Conservation (phyloP, 345 rosid species). For the Salix suchowensis region DNA sequence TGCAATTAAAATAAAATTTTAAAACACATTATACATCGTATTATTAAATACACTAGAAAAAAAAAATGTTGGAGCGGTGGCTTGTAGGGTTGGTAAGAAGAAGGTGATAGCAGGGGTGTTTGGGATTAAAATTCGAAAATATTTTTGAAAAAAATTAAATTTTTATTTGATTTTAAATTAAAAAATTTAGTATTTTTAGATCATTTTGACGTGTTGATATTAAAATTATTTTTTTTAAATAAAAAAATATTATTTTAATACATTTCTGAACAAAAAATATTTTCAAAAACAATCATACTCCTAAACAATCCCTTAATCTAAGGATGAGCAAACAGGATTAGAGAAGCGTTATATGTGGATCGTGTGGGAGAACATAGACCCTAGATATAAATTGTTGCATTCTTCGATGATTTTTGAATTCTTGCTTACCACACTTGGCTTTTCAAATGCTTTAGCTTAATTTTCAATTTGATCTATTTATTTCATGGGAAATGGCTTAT, state of each 20-base stretch:
- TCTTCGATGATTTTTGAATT: slow-evolving; percentile 14
- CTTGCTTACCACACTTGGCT: background rate
- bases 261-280: too few relatives aligned
- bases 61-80: background rate
- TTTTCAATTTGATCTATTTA: background rate
- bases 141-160: too few relatives aligned
- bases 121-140: too few relatives aligned
- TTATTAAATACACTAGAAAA: background rate
- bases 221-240: too few relatives aligned
- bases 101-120: background rate
- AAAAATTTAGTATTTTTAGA: too few relatives aligned
- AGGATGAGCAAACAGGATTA: background rate
- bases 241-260: too few relatives aligned
- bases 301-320: rapidly evolving
- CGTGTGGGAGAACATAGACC: slow-evolving; percentile 9
- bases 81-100: background rate
- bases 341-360: slow-evolving; percentile 15
- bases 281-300: too few relatives aligned
- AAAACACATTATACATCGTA: too few relatives aligned
- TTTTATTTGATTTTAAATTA: too few relatives aligned
- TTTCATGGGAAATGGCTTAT: too few relatives aligned
- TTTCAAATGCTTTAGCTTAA: background rate
- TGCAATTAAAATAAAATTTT: too few relatives aligned
- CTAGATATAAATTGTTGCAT: slow-evolving; percentile 19
- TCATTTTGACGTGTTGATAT: too few relatives aligned